Conservation (phyloP, 2,329 filamentous ascomycete species). For the Pyrenochaeta sp. region DNA sequence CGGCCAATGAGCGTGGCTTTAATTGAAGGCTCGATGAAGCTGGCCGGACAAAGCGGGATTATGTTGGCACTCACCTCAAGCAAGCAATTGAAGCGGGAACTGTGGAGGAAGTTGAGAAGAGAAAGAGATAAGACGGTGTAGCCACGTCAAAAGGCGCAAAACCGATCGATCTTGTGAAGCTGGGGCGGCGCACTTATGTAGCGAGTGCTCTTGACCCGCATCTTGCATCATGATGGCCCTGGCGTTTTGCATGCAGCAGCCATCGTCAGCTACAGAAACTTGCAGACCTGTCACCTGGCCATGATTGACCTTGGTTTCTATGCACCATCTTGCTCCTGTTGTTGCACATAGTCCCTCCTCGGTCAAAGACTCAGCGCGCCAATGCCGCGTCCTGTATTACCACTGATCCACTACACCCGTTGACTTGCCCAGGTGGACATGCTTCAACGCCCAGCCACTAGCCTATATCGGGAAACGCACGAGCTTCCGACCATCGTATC, state of each 20-base stretch:
- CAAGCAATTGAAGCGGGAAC: slow-evolving; percentile 17
- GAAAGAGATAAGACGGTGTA: slow-evolving; percentile 4
- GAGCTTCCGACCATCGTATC: slow-evolving; percentile 7
- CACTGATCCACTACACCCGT: slow-evolving; percentile 8
- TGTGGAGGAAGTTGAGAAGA: slow-evolving; percentile 6
- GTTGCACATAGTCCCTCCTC: slow-evolving; percentile 17
- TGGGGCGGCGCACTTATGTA: slow-evolving; percentile 40
- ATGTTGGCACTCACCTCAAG: slow-evolving; percentile 21
- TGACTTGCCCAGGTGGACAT: not conserved
- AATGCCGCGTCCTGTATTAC: slow-evolving; percentile 24
- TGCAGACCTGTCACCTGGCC: slow-evolving; percentile 13
- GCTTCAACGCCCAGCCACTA: slow-evolving; percentile 12
- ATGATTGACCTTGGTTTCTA: not conserved
- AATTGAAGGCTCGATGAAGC: slow-evolving; percentile 27
- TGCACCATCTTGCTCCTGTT: slow-evolving; percentile 2
- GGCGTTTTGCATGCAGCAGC: slow-evolving; percentile 36
- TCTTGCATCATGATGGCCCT: slow-evolving; percentile 38
- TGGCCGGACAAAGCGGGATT: slow-evolving; percentile 25
- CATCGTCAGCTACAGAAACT: slow-evolving; percentile 25
- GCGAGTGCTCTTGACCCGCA: slow-evolving; percentile 36
- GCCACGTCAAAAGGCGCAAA: slow-evolving; percentile 29
- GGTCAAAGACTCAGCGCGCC: slow-evolving; percentile 16
- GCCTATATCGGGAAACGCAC: slow-evolving; percentile 17
- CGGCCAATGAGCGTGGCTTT: slow-evolving; percentile 23
- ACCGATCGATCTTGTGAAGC: slow-evolving; percentile 17